Evolutionary conservation across 2,329 filamentous ascomycete species (phyloP), one percentile per base, ranked within the genome.

Genomic region (Anisogramma anomala): DNA sequence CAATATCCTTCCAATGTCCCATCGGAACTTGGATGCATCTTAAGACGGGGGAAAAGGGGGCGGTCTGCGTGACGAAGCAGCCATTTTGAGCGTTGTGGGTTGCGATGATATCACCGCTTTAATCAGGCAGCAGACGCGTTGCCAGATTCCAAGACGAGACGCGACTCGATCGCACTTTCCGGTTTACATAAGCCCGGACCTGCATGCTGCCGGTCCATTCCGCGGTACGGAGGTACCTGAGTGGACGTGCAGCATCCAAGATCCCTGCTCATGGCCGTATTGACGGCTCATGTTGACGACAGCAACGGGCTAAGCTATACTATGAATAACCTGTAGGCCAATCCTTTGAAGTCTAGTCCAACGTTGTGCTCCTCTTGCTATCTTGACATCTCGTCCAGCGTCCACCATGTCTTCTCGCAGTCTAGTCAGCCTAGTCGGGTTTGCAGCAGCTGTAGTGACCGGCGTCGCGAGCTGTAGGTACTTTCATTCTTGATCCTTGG

Each of bases 1-100:
- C 62, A 58, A 61, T 52, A 55, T 61, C 59, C 59, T 63, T 62
- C 62, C 62, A 65, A 52, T 58, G 61, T 49, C 55, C 59, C 62
- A 65, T 65, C 52, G 49, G 46, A 45, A 33, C 52, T 38, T 39
- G 31, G 33, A 44, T 43, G 26, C 44, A 46, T 46, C 30, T 34
- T 46, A 44, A 23, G 31, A 9, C 33, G 28, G 8, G 14, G 22
- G 23, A 8, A 30, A 14, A 34, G 6, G 10, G 9, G 15, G 15
- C 36, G 18, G 18, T 40, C n/a, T 26, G 30, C 2, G n/a, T 11
- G 19, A 32, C 30, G 11, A 34, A n/a, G 39, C 31, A 18, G 30
- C 39, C 32, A 42, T 37, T 18, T 22, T 27, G 27, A 6, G 33
- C 20, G 15, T 28, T 10, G 26, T 20, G 22, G 20, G 30, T 9